phyloP scores from a whole-genome alignment of 2,329 filamentous ascomycete genomes.

The Pleochaeta shiraiana region DNA sequence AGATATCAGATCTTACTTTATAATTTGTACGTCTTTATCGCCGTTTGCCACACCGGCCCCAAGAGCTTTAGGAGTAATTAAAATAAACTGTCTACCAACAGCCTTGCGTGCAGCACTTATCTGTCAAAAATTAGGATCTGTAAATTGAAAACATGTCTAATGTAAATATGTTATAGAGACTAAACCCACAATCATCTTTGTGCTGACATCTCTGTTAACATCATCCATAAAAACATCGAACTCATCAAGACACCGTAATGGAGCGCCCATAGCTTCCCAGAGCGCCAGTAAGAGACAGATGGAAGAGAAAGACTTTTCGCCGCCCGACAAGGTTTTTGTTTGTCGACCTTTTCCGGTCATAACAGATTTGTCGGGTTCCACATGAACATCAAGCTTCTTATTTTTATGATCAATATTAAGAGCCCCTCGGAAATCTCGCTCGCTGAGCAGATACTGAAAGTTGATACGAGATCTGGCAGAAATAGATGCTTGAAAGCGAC shows the following conservation, averaged over 20 bases:
- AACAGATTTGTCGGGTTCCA: slow-evolving; percentile 48
- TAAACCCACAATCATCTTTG: slow-evolving; percentile 64
- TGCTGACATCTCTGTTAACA: slow-evolving; percentile 82
- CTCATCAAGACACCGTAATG: slow-evolving; percentile 85
- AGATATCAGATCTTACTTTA: slow-evolving; percentile 29
- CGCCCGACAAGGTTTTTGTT: slow-evolving; percentile 83
- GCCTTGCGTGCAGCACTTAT: slow-evolving; percentile 68
- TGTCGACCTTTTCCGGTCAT: slow-evolving; percentile 49
- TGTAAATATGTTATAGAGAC: background rate
- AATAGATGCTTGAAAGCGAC: slow-evolving; percentile 62
- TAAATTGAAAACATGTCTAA: background rate
- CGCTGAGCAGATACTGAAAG: slow-evolving; percentile 73
- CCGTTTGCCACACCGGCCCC: slow-evolving; percentile 31
- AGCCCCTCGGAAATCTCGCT: slow-evolving; percentile 70
- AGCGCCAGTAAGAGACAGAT: slow-evolving; percentile 83
- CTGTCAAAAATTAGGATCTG: slow-evolving; percentile 22
- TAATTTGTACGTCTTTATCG: slow-evolving; percentile 54
- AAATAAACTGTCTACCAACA: slow-evolving; percentile 81
- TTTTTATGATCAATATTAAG: slow-evolving; percentile 55
- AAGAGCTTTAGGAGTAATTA: slow-evolving; percentile 87
- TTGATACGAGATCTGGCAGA: slow-evolving; percentile 67
- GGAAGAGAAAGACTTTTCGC: slow-evolving; percentile 94
- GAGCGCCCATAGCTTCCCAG: slow-evolving; percentile 97
- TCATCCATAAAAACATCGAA: slow-evolving; percentile 99
- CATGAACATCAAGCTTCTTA: slow-evolving; percentile 57